Base-by-base conservation (phyloP, 108 stramenopile species). In the Pseudonitzschia multiseries region DNA sequence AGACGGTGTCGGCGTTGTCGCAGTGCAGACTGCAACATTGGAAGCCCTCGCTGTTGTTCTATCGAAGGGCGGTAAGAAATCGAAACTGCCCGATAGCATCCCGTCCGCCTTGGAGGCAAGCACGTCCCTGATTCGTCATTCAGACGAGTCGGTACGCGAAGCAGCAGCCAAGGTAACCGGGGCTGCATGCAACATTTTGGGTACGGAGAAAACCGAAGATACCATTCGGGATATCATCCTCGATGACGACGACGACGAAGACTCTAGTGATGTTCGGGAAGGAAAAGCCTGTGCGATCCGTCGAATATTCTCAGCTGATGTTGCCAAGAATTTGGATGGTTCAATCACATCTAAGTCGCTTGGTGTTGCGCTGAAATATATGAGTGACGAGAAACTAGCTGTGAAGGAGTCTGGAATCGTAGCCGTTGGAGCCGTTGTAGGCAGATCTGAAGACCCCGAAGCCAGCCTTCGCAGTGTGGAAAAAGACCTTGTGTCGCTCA, bases 121-220 rank as follows among this genome's bases (percentile, higher is more conserved):
- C 20, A 88, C 85, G 70, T 83, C 90, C 61, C 70, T 96, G 36
- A 53, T 92, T 48, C 50, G 64, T 18, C 88, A 89, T 71, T 80
- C 82, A 28, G 95, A 96, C 65, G 89, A 91, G 28, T 86, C 92
- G 22, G 84, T 96, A 0, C 86, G 95, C 13, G 85, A 92, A 41
- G 89, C 83, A 54, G 92, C 91, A 20, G 89, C 89, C 13, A 93
- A 93, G 76, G 95, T 93, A 0, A 66, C 92, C 24, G 93, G 92
- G 4, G 85, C 79, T 33, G 83, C 89, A 20, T 89, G 86, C 67
- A 84, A 83, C 18, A 76, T 91, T 41, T 74, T 93, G 14, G 92
- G 88, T 53, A 64, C 65, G 13, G 85, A 89, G 20, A 70, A 56
- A 32, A 74, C 91, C 9, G 69, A 56, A 26, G 75, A 82, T 18